A percentile compares a stretch with the other conserved stretches of the same genome.
phyloP scores from a whole-genome alignment of 805 yeast species.

The Torulaspora maleeae region DNA sequence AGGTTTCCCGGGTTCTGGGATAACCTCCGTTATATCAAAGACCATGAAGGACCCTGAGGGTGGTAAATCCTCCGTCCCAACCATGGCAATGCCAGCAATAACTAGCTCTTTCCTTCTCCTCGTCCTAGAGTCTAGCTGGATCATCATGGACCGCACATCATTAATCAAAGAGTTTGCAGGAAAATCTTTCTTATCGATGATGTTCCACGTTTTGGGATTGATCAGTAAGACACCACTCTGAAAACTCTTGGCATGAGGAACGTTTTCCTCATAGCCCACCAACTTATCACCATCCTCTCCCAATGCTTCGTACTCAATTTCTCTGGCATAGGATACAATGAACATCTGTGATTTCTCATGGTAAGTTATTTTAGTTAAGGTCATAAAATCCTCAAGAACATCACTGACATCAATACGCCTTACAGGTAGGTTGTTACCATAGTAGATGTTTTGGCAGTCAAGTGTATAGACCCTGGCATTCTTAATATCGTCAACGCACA shows the following conservation, averaged over 20 bases:
- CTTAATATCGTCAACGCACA: constrained; percentile 65
- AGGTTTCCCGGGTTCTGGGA: constrained; percentile 84
- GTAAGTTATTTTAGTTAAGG: constrained; percentile 61
- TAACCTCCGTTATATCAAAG: constrained; percentile 71
- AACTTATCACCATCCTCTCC: constrained; percentile 71
- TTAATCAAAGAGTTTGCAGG: constrained; percentile 59
- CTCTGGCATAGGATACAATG: constrained; percentile 55
- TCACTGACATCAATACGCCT: constrained; percentile 46
- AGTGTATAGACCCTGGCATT: constrained; percentile 54
- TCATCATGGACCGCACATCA: constrained; percentile 34
- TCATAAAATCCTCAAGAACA: constrained; percentile 34
- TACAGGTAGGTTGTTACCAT: constrained; percentile 59
- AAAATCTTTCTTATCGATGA: constrained; percentile 64
- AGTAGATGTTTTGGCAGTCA: constrained; percentile 40
- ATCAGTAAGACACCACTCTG: constrained; percentile 60
- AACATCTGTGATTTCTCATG: constrained; percentile 63
- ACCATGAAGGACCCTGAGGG: constrained; percentile 74
- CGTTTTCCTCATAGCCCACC: constrained; percentile 48
- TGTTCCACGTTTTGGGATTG: constrained; percentile 71
- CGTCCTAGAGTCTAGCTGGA: constrained; percentile 39
- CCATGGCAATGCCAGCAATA: constrained; percentile 72
- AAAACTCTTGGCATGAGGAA: constrained; percentile 51
- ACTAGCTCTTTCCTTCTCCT: constrained; percentile 57
- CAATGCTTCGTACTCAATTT: constrained; percentile 55
- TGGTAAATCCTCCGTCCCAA: constrained; percentile 74